These are phyloP conservation scores for Mortierella claussenii DNA, from an alignment of 192 early-diverging fungal genomes.

Conservation along the genomic window DNA sequence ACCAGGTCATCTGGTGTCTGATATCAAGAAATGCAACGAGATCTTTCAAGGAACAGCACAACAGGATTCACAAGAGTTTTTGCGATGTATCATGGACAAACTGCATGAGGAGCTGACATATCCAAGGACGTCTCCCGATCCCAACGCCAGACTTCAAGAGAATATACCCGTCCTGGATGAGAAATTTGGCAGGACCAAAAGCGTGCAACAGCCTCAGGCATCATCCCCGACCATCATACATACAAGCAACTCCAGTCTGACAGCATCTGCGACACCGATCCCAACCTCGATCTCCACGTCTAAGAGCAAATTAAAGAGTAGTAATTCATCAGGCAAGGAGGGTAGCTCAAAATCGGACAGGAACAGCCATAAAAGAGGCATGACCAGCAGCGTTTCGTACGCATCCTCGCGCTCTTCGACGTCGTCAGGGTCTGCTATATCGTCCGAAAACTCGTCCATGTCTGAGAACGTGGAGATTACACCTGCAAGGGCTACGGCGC, in stretches of 20 bases:
- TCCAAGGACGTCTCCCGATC: slow-evolving; percentile 23
- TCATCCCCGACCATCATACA: not conserved
- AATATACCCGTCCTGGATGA: slow-evolving; percentile 35
- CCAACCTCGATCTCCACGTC: not conserved
- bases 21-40: slow-evolving; percentile 51
- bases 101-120: slow-evolving; percentile 57
- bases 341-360: not conserved
- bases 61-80: slow-evolving; percentile 57
- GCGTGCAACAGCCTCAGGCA: not conserved
- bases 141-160: not conserved
- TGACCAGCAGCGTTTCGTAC: slow-evolving; percentile 35
- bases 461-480: slow-evolving; percentile 45
- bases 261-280: slow-evolving; percentile 1
- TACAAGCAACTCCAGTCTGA: not conserved
- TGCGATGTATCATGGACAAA: slow-evolving; percentile 52
- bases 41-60: slow-evolving; percentile 52
- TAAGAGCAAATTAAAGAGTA: not conserved
- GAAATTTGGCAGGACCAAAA: slow-evolving; percentile 10
- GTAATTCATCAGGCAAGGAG: not conserved
- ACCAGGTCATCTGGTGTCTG: slow-evolving; percentile 38
- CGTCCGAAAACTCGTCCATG: slow-evolving; percentile 39
- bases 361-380: slow-evolving; percentile 4
- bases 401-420: slow-evolving; percentile 37
- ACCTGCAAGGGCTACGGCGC: slow-evolving; percentile 38
- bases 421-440: slow-evolving; percentile 27